Evolutionary conservation across 208 protist species (phyloP), one percentile per base, ranked within the genome.

Genomic region (Acanthamoeba lenticulata): DNA sequence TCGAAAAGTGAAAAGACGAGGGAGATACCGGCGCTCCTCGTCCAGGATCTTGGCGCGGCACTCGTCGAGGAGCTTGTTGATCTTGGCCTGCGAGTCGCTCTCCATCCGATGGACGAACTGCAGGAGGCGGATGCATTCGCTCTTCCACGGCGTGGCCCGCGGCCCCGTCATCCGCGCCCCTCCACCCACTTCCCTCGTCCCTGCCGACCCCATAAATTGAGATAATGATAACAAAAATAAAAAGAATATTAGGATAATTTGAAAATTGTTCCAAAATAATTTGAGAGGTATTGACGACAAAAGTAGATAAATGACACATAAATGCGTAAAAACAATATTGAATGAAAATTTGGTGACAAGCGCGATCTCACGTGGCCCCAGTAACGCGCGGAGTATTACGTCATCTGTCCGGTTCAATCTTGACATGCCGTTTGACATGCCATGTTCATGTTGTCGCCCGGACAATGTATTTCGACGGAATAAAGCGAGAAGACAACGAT

Each of bases 31-130:
- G 62, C 62, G 62, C 62, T 83, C 72, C 42, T 83, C 72, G 19
- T 83, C 72, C 2, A 83, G 36, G 9, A 83, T 83, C 72, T 83
- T 83, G 34, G 72, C 72, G 38, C 49, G 44, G 42, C 49, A 83
- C 72, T 83, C 72, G 4, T 83, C 72, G 24, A 83, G 72, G 40
- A 83, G 72, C 32, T 83, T 83, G 72, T 83, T 83, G 72, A 83
- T 52, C 72, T 83, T 83, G 36, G 72, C 21, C 38, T 83, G 72
- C 21, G 72, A 44, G 27, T 83, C 72, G 27, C 42, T 44, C 24
- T 83, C 72, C 40, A 83, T 83, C 24, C 42, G 36, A 0, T 49
- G 72, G 6, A 83, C 27, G 27, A 52, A 40, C 0, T 40, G 72
- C 72, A 83, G 44, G 21, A 83, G 72, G 21, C 5, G 21, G 72